Percentiles rank a stretch among this genome's conserved stretches.
Conservation (phyloP, 768 basidiomycete genomes). For the Dacryopinax spathularia region DNA sequence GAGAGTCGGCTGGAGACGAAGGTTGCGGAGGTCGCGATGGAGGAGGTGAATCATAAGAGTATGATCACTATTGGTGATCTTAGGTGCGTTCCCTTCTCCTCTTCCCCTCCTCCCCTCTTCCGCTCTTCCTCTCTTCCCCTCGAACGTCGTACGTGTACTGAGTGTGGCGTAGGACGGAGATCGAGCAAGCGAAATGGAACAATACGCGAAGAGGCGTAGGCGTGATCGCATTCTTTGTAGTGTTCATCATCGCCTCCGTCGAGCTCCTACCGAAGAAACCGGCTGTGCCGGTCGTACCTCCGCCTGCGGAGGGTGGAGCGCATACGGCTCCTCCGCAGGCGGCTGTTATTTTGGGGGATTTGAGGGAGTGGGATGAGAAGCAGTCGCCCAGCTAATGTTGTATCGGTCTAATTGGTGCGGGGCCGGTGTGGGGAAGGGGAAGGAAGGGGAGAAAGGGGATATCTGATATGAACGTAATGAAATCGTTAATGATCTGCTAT, state of each 20-base stretch:
- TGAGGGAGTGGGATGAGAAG: not conserved
- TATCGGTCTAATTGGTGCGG: no score
- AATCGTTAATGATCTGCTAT: not conserved
- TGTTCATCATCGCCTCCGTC: constrained; percentile 46
- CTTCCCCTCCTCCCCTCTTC: not conserved
- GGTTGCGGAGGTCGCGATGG: constrained; percentile 68
- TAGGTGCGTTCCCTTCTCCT: constrained; percentile 29
- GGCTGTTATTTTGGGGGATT: not conserved
- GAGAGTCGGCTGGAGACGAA: constrained; percentile 77
- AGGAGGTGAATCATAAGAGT: constrained; percentile 20
- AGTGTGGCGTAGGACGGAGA: constrained; percentile 32
- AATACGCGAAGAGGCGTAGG: constrained; percentile 70
- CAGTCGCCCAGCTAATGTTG: not conserved
- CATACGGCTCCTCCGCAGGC: not conserved
- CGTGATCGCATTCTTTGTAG: constrained; percentile 11
- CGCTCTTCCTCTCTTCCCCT: not conserved
- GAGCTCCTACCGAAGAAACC: constrained; percentile 35
- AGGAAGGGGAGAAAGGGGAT: no score
- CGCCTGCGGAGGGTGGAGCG: constrained; percentile 2
- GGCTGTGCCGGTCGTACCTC: constrained; percentile 15
- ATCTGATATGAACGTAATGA: not conserved
- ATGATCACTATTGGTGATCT: not conserved
- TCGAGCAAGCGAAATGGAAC: constrained; percentile 79
- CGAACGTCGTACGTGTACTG: not conserved
- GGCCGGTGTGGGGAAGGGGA: no score